Evolutionary conservation across 495 filamentous ascomycete species (phyloP), one percentile per base, ranked within the genome.

Genomic region (Chaetomium tenue): DNA sequence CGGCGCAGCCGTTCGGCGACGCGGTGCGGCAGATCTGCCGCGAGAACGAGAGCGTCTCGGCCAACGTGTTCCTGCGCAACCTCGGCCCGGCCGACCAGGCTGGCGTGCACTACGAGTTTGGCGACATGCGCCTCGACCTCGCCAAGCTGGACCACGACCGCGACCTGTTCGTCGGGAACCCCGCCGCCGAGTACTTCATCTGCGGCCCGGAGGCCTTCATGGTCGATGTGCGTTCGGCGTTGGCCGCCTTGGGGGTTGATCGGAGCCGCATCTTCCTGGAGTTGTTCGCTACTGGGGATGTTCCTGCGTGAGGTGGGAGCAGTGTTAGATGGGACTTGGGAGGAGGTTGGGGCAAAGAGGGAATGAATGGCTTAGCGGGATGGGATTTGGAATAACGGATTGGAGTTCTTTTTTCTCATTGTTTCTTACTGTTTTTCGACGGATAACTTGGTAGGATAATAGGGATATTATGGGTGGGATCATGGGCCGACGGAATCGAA

Each of bases 151-250:
- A 85, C 66, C 37, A 63, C 5, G 73, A 82, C 44, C 78, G 82
- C 30, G 77, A 83, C 51, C 71, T 91, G 58, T 86, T 80, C 66
- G 70, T 88, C 5, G 76, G 75, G 26, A 71, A 87, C 66, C 28
- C 70, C 3, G 68, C 66, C 51, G 77, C 88, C 0, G 78, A 85
- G 70, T 92, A 90, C 66, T 91, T 83, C 67, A 72, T 90, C 48
- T 91, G 88, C 61, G 89, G 88, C 1, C 88, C 89, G 0, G 79
- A 78, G 46, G 58, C 66, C 7, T 91, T 91, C 77, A 92, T 91
- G 89, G 71, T 76, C 5, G 82, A 83, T 23, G 77, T 82, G 30
- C 69, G 83, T 63, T 64, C 70, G 12, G 73, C 72, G 47, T 76
- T 91, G 63, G 68, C 78, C 51, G 75, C 63, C 0, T 68, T 70